Base-by-base conservation (phyloP, 2,329 filamentous ascomycete genomes). In the Parafenestella ontariensis region DNA sequence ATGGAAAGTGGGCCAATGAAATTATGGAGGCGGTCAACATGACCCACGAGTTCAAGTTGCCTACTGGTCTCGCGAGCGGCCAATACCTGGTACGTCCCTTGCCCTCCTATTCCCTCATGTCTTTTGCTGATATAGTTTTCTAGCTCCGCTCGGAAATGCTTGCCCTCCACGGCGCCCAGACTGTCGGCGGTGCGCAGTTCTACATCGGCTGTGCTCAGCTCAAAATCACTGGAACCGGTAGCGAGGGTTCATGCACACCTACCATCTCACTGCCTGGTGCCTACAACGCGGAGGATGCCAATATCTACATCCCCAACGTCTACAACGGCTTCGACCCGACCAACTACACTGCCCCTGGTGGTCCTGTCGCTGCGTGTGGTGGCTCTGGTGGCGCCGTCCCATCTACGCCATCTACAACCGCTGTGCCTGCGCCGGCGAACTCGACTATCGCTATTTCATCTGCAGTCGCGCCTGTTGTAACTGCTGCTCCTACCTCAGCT, bases 71-170 rank as follows among this genome's bases (percentile, higher is more conserved):
- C 7, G 69, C 75, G 4, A 73, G 71, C 28, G 79, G 79, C 39
- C 65, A 75, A 52, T 75, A 75, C 49, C 61, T 75, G 7, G 58
- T 68, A 46, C 33, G 62, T 45, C 31, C 21, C 13, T 21, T 5
- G 9, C 9, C 18, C 8, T 24, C n/a, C 4, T 24, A 15, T 37
- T 11, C 7, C 18, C 5, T 15, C 4, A 6, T 20, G 20, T n/a
- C 7, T 15, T 31, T 44, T 34, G 13, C 42, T 45, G 15, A 45
- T 17, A 23, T 23, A n/a, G 3, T 4, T 9, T 13, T 8, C 17
- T 50, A 59, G 33, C 70, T 81, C 39, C 75, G 79, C 18, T 75
- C 76, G 21, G 79, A 82, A 66, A 80, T 81, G 63, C 77, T 81
- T 52, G 79, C 71, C 4, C 70, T 82, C 7, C 79, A 81, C 65